phyloP scores from a whole-genome alignment of 129 eudicot species.

The Chrysanthemum seticuspe region DNA sequence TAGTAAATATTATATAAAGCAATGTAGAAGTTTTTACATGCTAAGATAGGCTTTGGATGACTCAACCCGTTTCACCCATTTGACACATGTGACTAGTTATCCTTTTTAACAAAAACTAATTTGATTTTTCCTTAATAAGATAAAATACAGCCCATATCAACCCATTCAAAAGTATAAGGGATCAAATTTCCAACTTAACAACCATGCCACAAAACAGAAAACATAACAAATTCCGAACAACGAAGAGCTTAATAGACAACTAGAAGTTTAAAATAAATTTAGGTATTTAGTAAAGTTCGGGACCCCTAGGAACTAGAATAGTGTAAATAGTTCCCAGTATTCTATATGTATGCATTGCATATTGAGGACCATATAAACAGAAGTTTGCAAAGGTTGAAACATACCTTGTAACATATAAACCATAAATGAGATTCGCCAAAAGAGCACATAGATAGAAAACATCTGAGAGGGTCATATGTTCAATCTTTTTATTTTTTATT shows the following conservation, averaged over 20 bases:
- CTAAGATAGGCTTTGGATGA: background rate
- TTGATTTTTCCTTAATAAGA: background rate
- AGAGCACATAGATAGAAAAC: conserved; percentile 62
- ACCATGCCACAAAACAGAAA: background rate
- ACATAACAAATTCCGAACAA: background rate
- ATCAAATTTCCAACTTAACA: background rate
- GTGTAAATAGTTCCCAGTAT: conserved; percentile 7
- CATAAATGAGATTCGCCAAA: conserved; percentile 63
- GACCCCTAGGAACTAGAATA: conserved; percentile 1
- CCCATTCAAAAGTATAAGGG: background rate
- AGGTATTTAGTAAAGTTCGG: conserved; percentile 5
- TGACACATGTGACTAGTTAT: background rate
- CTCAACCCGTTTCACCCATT: background rate
- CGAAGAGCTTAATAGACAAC: background rate
- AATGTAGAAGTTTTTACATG: background rate
- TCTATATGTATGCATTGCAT: conserved; percentile 14
- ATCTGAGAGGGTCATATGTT: conserved; percentile 58
- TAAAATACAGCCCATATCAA: background rate
- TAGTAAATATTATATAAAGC: background rate
- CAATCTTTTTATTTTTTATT: conserved; percentile 45
- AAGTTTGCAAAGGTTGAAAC: conserved; percentile 17
- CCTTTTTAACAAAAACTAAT: background rate
- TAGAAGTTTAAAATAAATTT: background rate
- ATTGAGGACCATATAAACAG: conserved; percentile 11
- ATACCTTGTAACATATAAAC: conserved; percentile 67